Conservation (phyloP, 306 rosid genomes). For the Vicia villosa region DNA sequence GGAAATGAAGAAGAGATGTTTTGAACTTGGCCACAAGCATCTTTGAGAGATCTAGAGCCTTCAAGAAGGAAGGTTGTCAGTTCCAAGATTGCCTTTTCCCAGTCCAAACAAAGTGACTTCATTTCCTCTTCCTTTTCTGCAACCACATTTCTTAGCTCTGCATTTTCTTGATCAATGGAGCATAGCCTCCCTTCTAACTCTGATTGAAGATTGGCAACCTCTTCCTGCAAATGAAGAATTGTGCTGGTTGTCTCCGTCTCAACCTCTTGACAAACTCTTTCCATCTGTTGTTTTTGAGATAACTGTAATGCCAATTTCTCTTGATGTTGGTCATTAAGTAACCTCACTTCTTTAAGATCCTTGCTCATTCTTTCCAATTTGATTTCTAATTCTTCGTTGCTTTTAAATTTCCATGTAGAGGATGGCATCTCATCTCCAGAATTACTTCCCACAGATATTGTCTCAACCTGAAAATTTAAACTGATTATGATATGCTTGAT, state of each 20-base stretch:
- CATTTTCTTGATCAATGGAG: constrained; percentile 66
- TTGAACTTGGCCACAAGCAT: constrained; percentile 78
- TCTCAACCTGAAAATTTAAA: constrained; percentile 57
- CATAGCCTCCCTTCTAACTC: constrained; percentile 67
- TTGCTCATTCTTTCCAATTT: constrained; percentile 65
- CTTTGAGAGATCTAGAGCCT: constrained; percentile 85
- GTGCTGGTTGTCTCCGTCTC: constrained; percentile 91
- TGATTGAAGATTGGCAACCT: constrained; percentile 69
- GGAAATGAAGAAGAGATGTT: constrained; percentile 73
- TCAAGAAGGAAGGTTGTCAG: constrained; percentile 83
- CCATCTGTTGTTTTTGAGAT: constrained; percentile 61
- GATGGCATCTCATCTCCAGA: constrained; percentile 58
- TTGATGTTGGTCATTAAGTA: constrained; percentile 60
- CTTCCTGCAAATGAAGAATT: constrained; percentile 89
- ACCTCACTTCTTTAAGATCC: constrained; percentile 76
- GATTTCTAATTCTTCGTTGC: constrained; percentile 48
- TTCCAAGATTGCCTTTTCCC: constrained; percentile 87
- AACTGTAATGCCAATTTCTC: constrained; percentile 61
- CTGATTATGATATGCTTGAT: constrained; percentile 33
- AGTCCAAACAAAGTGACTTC: constrained; percentile 53
- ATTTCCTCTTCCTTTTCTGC: constrained; percentile 74
- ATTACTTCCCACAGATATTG: constrained; percentile 53
- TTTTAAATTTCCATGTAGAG: constrained; percentile 42
- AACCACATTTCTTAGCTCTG: constrained; percentile 51
- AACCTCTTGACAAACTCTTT: constrained; percentile 77